Base-by-base conservation (phyloP, 2,329 filamentous ascomycete species). In the Pseudogymnoascus pannorum region DNA sequence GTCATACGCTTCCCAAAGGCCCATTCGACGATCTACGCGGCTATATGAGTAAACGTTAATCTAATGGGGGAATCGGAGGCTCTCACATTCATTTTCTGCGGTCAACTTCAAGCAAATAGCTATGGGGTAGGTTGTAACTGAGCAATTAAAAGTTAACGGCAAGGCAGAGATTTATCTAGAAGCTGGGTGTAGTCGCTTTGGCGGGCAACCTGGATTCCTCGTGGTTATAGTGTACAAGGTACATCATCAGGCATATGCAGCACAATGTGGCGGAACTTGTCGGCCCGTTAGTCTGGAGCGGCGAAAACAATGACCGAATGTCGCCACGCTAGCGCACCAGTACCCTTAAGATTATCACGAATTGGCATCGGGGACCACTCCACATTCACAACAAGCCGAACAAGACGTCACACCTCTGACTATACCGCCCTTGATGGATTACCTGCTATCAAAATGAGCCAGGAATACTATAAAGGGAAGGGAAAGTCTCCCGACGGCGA, bases 1-100 rank as follows among this genome's bases (percentile, higher is more conserved):
- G 94, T 99, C 85, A 97, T 95, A 76, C 94, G 94, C 84, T 97
- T 97, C 68, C 94, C 94, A 73, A 99, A 99, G 38, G 93, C 93
- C 92, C 94, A 99, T 84, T 99, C 94, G 65, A 99, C 84, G 73
- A 97, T 91, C 91, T 97, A 29, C 44, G 29, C 22, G 24, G 44
- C 44, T 24, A 51, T 51, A 16, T 51, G 44, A 51, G 44, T 51
- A 51, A 51, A 51, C 44, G 44, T 4, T 4, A 51, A 16, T 14
- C 9, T 8, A 51, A 51, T 51, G 5, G 29, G 44, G 44, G 44
- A 29, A 51, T 51, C 14, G 16, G 44, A 29, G 44, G 44, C 44
- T 51, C 44, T 51, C 24, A 51, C 44, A 51, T 51, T 51, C 44
- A 51, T 51, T 18, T 51, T 22, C 44, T 29, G 44, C 44, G 24